Evolutionary conservation across 2,329 filamentous ascomycete genomes (phyloP).

Genomic region (Diaporthe velutina): DNA sequence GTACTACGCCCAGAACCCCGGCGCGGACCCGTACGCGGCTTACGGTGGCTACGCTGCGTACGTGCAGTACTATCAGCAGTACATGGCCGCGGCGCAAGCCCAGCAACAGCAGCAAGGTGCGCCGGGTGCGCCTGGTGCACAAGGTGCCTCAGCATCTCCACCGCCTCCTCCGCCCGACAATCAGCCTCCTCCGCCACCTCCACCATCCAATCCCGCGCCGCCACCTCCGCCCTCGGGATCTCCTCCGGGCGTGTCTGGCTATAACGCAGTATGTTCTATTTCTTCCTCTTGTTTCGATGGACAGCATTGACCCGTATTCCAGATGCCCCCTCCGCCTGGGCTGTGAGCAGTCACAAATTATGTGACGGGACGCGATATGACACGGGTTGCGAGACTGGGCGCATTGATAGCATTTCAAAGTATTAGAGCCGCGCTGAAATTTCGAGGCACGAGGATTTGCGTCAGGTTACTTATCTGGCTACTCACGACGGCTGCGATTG

Average conservation of each 20-base stretch:
- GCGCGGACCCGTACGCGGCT: slow-evolving; percentile 83
- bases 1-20: slow-evolving; percentile 72
- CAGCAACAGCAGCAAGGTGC: slow-evolving; percentile 61
- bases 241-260: slow-evolving; percentile 66
- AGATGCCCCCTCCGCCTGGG: slow-evolving; percentile 71
- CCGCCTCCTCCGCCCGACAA: slow-evolving; percentile 68
- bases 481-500: background rate
- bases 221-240: slow-evolving; percentile 67
- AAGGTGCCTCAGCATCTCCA: slow-evolving; percentile 57
- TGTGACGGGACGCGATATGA: background rate
- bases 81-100: slow-evolving; percentile 69
- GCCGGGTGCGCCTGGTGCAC: slow-evolving; percentile 54
- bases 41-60: slow-evolving; percentile 90
- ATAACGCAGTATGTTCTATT: slow-evolving; percentile 70
- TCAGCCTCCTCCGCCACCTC: slow-evolving; percentile 72
- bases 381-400: background rate
- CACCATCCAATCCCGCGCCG: slow-evolving; percentile 67
- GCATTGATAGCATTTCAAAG: background rate
- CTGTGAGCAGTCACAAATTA: slow-evolving; percentile 50
- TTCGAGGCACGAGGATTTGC: background rate
- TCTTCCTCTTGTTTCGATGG: slow-evolving; percentile 1
- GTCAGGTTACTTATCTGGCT: background rate
- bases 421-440: slow-evolving; percentile 1
- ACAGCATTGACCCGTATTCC: slow-evolving; percentile 41
- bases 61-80: slow-evolving; percentile 81